Evolutionary conservation across 2,329 filamentous ascomycete genomes (phyloP).

Genomic region (Tolypocladium endophyticum): DNA sequence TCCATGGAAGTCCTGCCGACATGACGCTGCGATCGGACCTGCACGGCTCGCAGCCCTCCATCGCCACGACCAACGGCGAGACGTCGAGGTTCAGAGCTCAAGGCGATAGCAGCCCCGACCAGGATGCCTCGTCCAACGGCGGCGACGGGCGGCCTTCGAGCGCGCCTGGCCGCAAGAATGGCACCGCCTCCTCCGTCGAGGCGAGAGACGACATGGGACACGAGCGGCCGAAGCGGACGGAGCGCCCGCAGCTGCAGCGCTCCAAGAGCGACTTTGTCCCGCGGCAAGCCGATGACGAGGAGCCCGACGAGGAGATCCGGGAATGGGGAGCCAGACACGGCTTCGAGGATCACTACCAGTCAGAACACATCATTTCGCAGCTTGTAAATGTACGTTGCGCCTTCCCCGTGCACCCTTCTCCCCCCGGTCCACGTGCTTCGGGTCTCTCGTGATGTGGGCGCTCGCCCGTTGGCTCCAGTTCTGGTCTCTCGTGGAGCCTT

Average conservation of each 20-base stretch:
- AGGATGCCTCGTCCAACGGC: slow-evolving; percentile 15
- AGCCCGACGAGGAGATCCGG: slow-evolving; percentile 32
- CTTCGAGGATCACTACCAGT: slow-evolving; percentile 87
- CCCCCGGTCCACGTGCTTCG: slow-evolving; percentile 3
- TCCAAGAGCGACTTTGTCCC: slow-evolving; percentile 46
- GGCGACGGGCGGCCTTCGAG: slow-evolving; percentile 32
- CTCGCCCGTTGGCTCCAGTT: neutral
- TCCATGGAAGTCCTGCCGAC: slow-evolving; percentile 12
- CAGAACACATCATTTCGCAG: slow-evolving; percentile 76
- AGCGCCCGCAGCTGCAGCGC: slow-evolving; percentile 41
- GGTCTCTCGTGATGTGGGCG: neutral
- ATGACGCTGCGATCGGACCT: slow-evolving; percentile 23
- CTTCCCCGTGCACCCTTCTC: slow-evolving; percentile 1
- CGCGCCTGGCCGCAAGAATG: slow-evolving; percentile 32
- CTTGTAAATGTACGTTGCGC: slow-evolving; percentile 60
- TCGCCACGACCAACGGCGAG: slow-evolving; percentile 16
- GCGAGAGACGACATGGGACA: slow-evolving; percentile 21
- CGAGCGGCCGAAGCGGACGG: slow-evolving; percentile 25
- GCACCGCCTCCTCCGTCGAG: slow-evolving; percentile 10
- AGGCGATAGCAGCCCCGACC: slow-evolving; percentile 17
- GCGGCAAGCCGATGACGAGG: slow-evolving; percentile 28
- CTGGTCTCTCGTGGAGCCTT: neutral
- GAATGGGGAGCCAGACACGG: slow-evolving; percentile 64
- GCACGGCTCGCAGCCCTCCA: slow-evolving; percentile 18
- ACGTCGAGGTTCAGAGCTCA: slow-evolving; percentile 16